phyloP scores from a whole-genome alignment of 2,329 filamentous ascomycete genomes.

The Exserohilum turcica region DNA sequence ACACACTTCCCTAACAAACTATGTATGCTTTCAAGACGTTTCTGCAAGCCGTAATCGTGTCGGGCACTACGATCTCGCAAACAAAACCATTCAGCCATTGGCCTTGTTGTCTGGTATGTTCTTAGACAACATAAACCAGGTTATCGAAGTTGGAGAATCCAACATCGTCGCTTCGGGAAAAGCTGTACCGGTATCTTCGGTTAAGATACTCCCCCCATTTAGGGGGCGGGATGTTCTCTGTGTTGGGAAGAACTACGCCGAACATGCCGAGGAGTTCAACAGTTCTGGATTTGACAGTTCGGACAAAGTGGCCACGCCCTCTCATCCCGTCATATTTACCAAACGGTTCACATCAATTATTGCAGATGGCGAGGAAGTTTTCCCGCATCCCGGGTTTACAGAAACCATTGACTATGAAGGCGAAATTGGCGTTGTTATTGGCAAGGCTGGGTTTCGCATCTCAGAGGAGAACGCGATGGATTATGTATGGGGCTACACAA shows the following conservation, averaged over 20 bases:
- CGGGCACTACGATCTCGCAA: neutral
- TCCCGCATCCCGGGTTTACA: constrained; percentile 56
- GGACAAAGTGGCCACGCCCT: constrained; percentile 59
- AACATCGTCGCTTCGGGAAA: constrained; percentile 47
- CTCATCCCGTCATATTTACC: constrained; percentile 62
- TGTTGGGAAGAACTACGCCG: constrained; percentile 63
- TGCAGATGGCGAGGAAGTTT: constrained; percentile 55
- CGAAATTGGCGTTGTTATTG: constrained; percentile 63
- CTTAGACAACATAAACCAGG: constrained; percentile 56
- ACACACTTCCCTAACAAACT: neutral
- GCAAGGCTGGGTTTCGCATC: constrained; percentile 55
- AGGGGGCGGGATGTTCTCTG: constrained; percentile 58
- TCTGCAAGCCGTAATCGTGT: neutral
- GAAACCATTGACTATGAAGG: constrained; percentile 61
- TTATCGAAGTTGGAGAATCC: constrained; percentile 55
- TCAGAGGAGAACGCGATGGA: constrained; percentile 53
- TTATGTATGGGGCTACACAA: constrained; percentile 63
- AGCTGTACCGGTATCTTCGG: constrained; percentile 28
- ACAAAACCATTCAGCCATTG: constrained; percentile 41
- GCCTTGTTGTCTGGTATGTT: constrained; percentile 55
- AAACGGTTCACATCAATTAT: constrained; percentile 61
- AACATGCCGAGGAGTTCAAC: constrained; percentile 64
- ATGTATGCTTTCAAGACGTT: neutral
- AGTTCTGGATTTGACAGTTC: constrained; percentile 60
- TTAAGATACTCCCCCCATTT: constrained; percentile 53